A percentile compares a stretch with the other conserved stretches of the same genome.
phyloP scores from a whole-genome alignment of 345 rosid species.

The Lumnitzera littorea region DNA sequence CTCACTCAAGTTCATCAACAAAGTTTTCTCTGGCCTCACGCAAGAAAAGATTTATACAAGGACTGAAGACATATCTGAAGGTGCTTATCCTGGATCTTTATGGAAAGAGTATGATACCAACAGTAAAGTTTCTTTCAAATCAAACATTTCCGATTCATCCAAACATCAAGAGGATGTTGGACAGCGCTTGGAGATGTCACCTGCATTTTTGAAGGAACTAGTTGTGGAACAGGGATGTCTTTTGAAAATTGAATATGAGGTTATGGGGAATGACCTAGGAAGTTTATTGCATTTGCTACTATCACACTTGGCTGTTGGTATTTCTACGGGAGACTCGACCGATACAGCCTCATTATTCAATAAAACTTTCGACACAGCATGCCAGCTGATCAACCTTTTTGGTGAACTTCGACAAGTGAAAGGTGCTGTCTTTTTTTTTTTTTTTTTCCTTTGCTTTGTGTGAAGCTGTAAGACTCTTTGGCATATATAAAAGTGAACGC shows the following conservation, averaged over 20 bases:
- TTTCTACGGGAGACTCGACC: conserved; percentile 25
- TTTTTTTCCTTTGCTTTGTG: conserved; percentile 31
- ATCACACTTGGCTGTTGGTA: conserved; percentile 41
- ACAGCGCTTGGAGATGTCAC: conserved; percentile 26
- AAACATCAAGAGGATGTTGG: conserved; percentile 17
- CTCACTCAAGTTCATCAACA: conserved; percentile 47
- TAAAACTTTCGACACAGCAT: conserved; percentile 41
- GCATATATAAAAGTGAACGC: conserved; percentile 19
- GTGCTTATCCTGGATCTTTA: conserved; percentile 66
- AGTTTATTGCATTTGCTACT: conserved; percentile 59
- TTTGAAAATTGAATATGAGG: conserved; percentile 74
- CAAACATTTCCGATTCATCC: conserved; percentile 21
- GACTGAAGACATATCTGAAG: conserved; percentile 74
- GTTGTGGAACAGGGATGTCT: conserved; percentile 46
- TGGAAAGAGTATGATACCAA: conserved; percentile 44
- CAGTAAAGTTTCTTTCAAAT: conserved; percentile 38
- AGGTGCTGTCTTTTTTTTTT: conserved; percentile 23
- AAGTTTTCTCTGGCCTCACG: conserved; percentile 42
- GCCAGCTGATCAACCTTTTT: conserved; percentile 68
- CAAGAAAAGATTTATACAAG: conserved; percentile 48
- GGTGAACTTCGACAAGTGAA: conserved; percentile 90
- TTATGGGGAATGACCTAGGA: conserved; percentile 56
- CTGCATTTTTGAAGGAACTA: conserved; percentile 51
- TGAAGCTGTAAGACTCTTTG: conserved; percentile 59
- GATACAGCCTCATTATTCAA: conserved; percentile 31